A percentile compares a stretch with the other conserved stretches of the same genome.
Evolutionary conservation across 345 rosid genomes (phyloP).

Genomic region (Camelina hispida): DNA sequence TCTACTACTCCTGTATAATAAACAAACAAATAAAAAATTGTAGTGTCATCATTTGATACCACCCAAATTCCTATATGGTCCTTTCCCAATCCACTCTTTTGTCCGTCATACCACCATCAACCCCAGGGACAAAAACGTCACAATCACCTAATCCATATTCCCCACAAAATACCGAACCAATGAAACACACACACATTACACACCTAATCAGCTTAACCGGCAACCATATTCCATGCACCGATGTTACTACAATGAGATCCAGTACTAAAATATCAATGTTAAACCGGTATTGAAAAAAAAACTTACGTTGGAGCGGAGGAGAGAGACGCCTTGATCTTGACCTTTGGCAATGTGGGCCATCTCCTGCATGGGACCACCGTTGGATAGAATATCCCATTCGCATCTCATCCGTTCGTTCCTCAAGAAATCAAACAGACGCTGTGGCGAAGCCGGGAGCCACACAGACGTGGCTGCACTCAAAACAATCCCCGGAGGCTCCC

Average conservation of each 20-base stretch:
- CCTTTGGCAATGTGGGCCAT: conserved; percentile 69
- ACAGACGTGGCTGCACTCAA: conserved; percentile 72
- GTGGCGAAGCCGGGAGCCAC: conserved; percentile 66
- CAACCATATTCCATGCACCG: not conserved
- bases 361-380: conserved; percentile 69
- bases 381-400: conserved; percentile 73
- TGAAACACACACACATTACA: not conserved
- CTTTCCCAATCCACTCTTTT: conserved; percentile 45
- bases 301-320: conserved; percentile 62
- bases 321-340: conserved; percentile 67
- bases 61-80: conserved; percentile 51
- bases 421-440: conserved; percentile 62
- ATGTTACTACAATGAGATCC: not conserved
- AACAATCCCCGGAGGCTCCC: conserved; percentile 73
- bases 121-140: conserved; percentile 46
- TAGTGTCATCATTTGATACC: conserved; percentile 32
- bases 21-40: conserved; percentile 7
- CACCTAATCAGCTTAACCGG: not conserved
- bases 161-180: conserved; percentile 34
- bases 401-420: conserved; percentile 59
- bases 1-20: conserved; percentile 26
- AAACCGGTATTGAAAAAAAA: no score
- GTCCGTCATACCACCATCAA: conserved; percentile 35
- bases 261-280: not conserved
- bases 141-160: conserved; percentile 35